Conservation (phyloP, 2,329 filamentous ascomycete species). For the Lecanosticta acicola region DNA sequence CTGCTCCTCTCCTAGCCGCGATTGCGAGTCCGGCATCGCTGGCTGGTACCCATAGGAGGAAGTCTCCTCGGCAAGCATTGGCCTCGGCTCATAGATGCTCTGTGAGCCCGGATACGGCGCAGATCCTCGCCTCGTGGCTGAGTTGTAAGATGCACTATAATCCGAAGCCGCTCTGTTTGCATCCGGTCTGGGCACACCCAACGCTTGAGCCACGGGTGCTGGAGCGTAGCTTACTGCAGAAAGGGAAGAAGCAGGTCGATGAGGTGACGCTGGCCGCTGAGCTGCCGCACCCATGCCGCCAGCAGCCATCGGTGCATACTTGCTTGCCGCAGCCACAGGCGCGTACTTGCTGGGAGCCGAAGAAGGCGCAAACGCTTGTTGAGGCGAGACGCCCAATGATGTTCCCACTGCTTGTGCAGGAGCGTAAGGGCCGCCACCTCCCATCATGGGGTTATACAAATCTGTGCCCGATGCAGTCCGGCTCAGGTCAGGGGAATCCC, state of each 20-base stretch:
- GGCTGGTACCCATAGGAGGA: conserved; percentile 18
- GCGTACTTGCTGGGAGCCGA: conserved; percentile 28
- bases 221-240: conserved; percentile 25
- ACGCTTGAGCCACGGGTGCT: conserved; percentile 11
- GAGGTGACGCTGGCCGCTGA: conserved; percentile 19
- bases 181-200: conserved; percentile 28
- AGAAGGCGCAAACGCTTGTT: conserved; percentile 16
- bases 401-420: conserved; percentile 5
- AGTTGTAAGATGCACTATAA: conserved; percentile 25
- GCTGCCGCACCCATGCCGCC: conserved; percentile 10
- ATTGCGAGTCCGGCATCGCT: neutral
- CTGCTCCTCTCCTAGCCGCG: conserved; percentile 4
- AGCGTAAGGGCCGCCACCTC: conserved; percentile 29
- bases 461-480: conserved; percentile 57
- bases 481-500: conserved; percentile 48
- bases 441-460: conserved; percentile 56
- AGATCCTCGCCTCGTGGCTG: conserved; percentile 28
- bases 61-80: conserved; percentile 24
- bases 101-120: conserved; percentile 20
- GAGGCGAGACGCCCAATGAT: conserved; percentile 11
- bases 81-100: conserved; percentile 29
- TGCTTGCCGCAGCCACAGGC: conserved; percentile 16
- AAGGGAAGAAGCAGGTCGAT: conserved; percentile 17
- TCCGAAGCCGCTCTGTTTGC: conserved; percentile 26
- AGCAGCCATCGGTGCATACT: conserved; percentile 19